These are phyloP conservation scores for Fusarium sp. DNA, from an alignment of 2,329 filamentous ascomycete genomes.

Conservation along the genomic window DNA sequence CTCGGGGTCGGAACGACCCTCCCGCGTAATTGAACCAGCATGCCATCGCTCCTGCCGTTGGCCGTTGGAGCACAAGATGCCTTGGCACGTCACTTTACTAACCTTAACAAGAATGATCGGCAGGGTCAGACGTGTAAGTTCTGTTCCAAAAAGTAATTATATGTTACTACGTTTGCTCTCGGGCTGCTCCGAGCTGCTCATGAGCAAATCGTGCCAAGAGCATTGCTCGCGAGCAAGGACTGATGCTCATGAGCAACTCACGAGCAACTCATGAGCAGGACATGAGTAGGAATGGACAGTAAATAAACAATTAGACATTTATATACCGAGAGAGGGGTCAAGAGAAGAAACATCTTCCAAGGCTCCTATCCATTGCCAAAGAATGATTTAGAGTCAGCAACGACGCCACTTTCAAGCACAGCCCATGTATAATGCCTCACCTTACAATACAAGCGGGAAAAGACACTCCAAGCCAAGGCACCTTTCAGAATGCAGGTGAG, in stretches of 20 bases:
- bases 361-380: background rate
- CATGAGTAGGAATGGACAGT: background rate
- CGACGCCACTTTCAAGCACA: background rate
- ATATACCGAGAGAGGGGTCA: background rate
- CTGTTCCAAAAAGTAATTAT: background rate
- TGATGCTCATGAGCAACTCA: background rate
- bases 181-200: background rate
- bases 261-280: background rate
- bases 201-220: background rate
- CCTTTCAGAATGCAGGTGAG: background rate
- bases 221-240: background rate
- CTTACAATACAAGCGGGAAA: background rate
- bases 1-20: background rate
- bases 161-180: background rate
- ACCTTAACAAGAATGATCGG: background rate
- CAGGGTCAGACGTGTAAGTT: background rate
- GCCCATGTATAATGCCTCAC: background rate
- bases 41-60: background rate
- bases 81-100: background rate
- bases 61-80: background rate
- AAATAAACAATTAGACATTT: background rate
- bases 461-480: background rate
- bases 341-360: background rate
- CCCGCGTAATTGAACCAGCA: background rate
- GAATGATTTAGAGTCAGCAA: background rate